Base-by-base conservation (phyloP, 768 basidiomycete species). In the Mycena galericulata region DNA sequence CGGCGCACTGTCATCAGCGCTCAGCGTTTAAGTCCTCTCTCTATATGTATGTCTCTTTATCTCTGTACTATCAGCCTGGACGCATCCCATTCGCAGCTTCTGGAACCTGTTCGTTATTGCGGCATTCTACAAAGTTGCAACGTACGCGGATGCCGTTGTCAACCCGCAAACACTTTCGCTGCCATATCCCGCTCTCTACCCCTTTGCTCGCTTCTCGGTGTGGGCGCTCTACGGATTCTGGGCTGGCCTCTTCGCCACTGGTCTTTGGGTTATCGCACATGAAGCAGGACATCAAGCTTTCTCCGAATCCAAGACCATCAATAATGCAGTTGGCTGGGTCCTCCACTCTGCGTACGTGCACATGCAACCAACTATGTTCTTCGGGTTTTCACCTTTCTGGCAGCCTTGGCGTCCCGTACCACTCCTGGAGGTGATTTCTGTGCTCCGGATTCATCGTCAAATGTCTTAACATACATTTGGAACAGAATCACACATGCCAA, bases 221-320 rank as follows among this genome's bases (percentile, higher is more conserved):
- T 97, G 95, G 95, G 84, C 91, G 3, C 71, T 93, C 46, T 97
- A 97, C 79, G 86, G 90, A 32, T 93, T 97, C 81, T 88, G 87
- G 76, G 82, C 91, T 7, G 96, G 97, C 61, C 88, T 97, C 32
- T 93, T 96, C 67, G 91, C 86, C 6, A 98, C 97, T 22, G 97
- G 24, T 40, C 34, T 38, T 26, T n/a, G 65, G 55, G 55, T 62
- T 1, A 26, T 67, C 5, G 97, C 92, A 96, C 96, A 97, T 76
- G 96, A 98, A 81, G 96, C 95, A 73, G 97, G 97, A 32, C 97
- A 99, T 79, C 96, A 97, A 79, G 93, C 94, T 0, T 99, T 95
- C 85, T 98, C 96, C 1, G 91, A 96, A 72, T 96, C 91, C 59
- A 97, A 97, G 84, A 78, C 84, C 32, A 86, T 98, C 80, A 99